Conservation (phyloP, 805 yeast species). For the Candida tibetensis region DNA sequence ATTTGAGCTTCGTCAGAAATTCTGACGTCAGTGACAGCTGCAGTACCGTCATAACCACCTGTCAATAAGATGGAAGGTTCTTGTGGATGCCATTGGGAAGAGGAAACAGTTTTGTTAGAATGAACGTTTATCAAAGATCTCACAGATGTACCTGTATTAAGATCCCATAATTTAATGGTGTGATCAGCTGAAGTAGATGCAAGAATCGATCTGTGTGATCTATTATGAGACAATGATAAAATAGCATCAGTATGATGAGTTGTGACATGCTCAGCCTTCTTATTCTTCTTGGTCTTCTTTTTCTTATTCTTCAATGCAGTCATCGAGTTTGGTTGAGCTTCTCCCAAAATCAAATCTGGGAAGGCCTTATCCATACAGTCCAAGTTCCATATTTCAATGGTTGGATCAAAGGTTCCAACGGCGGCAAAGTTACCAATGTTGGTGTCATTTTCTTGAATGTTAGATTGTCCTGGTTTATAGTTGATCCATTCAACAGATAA, state of each 20-base stretch:
- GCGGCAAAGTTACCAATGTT: constrained; percentile 90
- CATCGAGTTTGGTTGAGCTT: constrained; percentile 47
- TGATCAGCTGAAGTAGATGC: constrained; percentile 95
- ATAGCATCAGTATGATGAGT: constrained; percentile 94
- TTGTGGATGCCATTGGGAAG: constrained; percentile 77
- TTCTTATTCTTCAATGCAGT: constrained; percentile 42
- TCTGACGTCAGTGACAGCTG: constrained; percentile 83
- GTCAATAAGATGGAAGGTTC: constrained; percentile 72
- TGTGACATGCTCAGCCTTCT: constrained; percentile 49
- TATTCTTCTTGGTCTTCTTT: constrained; percentile 50
- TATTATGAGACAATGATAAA: constrained; percentile 80
- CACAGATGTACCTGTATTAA: constrained; percentile 69
- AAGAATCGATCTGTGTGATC: constrained; percentile 73
- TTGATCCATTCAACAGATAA: constrained; percentile 95
- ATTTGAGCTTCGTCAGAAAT: constrained; percentile 56
- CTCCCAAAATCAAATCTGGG: constrained; percentile 92
- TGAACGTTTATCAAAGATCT: constrained; percentile 74
- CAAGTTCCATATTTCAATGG: constrained; percentile 94
- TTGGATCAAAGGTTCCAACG: constrained; percentile 95
- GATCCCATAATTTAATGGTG: constrained; percentile 95
- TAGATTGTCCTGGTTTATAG: constrained; percentile 54
- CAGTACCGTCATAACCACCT: constrained; percentile 89
- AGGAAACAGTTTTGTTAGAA: constrained; percentile 74
- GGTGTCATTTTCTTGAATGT: constrained; percentile 31
- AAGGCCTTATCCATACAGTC: constrained; percentile 90